Conservation (phyloP, 306 rosid species). For the Neltuma alba region DNA sequence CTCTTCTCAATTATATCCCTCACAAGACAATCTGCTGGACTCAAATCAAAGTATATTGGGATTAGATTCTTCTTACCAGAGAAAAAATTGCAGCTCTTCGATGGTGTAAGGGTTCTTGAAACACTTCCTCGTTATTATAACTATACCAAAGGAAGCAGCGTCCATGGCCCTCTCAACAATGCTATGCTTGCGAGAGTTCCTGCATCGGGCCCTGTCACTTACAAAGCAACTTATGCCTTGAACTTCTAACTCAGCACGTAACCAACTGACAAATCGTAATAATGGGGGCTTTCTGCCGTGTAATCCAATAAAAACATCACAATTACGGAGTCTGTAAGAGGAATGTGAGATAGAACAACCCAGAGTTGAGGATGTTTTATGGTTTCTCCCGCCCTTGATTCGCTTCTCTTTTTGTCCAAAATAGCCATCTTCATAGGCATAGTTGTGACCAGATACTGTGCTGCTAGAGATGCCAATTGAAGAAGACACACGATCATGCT, state of each 20-base stretch:
- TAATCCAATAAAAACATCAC: conserved; percentile 79
- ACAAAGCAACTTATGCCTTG: conserved; percentile 87
- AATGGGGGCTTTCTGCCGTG: conserved; percentile 69
- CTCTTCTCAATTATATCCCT: conserved; percentile 90
- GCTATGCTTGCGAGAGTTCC: conserved; percentile 64
- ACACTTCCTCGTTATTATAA: conserved; percentile 78
- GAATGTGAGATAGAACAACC: conserved; percentile 70
- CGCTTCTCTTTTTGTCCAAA: conserved; percentile 51
- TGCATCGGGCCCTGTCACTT: conserved; percentile 73
- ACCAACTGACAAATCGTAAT: conserved; percentile 77
- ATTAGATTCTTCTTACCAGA: conserved; percentile 82
- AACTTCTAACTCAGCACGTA: conserved; percentile 78
- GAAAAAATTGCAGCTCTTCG: conserved; percentile 75
- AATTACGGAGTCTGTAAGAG: conserved; percentile 66
- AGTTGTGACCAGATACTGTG: conserved; percentile 54
- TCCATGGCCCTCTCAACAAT: conserved; percentile 83
- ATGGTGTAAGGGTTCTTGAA: conserved; percentile 81
- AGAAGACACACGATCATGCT: conserved; percentile 58
- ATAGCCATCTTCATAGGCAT: conserved; percentile 39
- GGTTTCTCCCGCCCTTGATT: conserved; percentile 47
- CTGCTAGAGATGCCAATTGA: conserved; percentile 64
- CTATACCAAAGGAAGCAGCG: conserved; percentile 80
- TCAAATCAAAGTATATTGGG: conserved; percentile 82
- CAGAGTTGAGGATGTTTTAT: conserved; percentile 42
- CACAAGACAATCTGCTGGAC: conserved; percentile 76